Evolutionary conservation across 345 rosid genomes (phyloP), one percentile per base, ranked within the genome.

Genomic region (Eucalyptus leucophloia): DNA sequence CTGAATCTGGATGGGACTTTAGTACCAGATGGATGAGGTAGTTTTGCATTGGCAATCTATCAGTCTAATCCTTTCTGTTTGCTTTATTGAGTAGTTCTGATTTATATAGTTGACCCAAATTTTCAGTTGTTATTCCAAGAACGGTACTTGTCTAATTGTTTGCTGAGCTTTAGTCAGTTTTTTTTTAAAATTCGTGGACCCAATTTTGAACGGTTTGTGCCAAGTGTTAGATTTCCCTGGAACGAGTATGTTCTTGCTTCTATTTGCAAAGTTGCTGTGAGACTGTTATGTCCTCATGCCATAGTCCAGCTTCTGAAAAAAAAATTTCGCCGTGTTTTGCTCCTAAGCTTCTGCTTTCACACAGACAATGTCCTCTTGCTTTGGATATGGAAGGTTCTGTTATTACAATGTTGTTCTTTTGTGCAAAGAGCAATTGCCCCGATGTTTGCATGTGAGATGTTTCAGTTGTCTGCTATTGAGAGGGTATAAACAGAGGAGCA

Each of bases 21-120:
- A 95, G 98, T 92, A 91, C 97, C 40, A 94, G 98, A 92, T 98
- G 99, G 99, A 97, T 97, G 99, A 97, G 98, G 99, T 95, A 88
- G 54, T 88, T 30, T 54, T 53, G 42, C 42, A 1, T 26, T n/a
- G 1, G 65, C 15, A 21, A 14, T 53, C 69, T 23, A 28, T 87
- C 47, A 6, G 47, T 40, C 28, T 21, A 65, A 86, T 77, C 45
- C 47, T 11, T 77, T 77, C 42, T 77, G 45, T 37, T 19, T 37
- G 47, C 28, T 40, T 37, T 37, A 44, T 77, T 12, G 47, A 40
- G 0, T 72, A 37, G 45, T 72, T 40, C 45, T 37, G 83, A 23
- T 77, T 37, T 37, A 77, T 37, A 37, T 21, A 10, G 4, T n/a
- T 0, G 83, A 77, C 26, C 83, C 47, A 77, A 77, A 19, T 11